A percentile compares a stretch with the other conserved stretches of the same genome.
Conservation (phyloP, 2,329 filamentous ascomycete genomes). For the Hirsutella rhossiliensis region DNA sequence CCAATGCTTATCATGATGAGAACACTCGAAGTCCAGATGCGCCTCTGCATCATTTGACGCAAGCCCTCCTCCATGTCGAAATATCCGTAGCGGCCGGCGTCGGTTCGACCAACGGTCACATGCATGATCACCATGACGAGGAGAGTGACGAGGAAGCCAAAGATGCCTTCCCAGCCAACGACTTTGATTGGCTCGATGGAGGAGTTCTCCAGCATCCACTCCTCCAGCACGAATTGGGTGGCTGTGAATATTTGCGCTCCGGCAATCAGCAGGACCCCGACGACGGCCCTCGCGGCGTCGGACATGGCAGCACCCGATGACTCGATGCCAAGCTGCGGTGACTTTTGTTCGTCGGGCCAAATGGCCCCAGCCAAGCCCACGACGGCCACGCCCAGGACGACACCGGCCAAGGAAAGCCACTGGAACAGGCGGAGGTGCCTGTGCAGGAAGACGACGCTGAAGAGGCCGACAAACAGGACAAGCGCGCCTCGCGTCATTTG, state of each 20-base stretch:
- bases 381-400: slow-evolving; percentile 76
- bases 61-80: slow-evolving; percentile 86
- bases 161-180: slow-evolving; percentile 92
- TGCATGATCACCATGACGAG: slow-evolving; percentile 73
- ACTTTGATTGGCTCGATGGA: slow-evolving; percentile 70
- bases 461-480: slow-evolving; percentile 89
- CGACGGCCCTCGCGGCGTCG: slow-evolving; percentile 41
- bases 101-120: slow-evolving; percentile 60
- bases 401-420: slow-evolving; percentile 78
- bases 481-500: slow-evolving; percentile 96
- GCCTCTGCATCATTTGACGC: slow-evolving; percentile 59
- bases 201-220: slow-evolving; percentile 67
- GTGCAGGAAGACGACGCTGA: slow-evolving; percentile 83
- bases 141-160: slow-evolving; percentile 73
- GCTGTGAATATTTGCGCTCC: slow-evolving; percentile 94
- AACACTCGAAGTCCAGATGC: slow-evolving; percentile 65
- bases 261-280: slow-evolving; percentile 84
- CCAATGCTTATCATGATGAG: slow-evolving; percentile 97
- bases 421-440: slow-evolving; percentile 76
- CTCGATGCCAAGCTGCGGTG: slow-evolving; percentile 16
- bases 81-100: slow-evolving; percentile 63
- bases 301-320: slow-evolving; percentile 26
- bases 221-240: slow-evolving; percentile 90
- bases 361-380: slow-evolving; percentile 85
- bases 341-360: slow-evolving; percentile 52